phyloP scores from a whole-genome alignment of 169 alveolate genomes.

The Cryptosporidium baileyi region DNA sequence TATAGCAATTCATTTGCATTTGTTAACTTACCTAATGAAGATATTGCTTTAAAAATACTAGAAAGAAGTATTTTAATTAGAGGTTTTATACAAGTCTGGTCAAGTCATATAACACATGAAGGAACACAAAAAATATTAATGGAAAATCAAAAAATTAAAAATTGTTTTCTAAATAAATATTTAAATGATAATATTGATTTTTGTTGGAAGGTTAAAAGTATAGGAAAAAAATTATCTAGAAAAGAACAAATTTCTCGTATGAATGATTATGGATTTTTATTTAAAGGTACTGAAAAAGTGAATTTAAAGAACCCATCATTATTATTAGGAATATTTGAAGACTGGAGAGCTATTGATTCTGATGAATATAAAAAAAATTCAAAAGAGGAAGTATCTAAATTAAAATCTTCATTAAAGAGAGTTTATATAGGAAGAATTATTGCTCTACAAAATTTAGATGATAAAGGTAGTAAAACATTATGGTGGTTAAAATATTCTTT shows the following conservation, averaged over 20 bases:
- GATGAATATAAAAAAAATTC: constrained; percentile 19
- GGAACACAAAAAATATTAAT: constrained; percentile 23
- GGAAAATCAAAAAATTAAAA: constrained; percentile 46
- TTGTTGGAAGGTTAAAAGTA: constrained; percentile 71
- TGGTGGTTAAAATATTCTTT: constrained; percentile 90
- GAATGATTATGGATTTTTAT: constrained; percentile 56
- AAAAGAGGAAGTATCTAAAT: constrained; percentile 9
- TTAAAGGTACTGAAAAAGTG: constrained; percentile 39
- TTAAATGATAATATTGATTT: constrained; percentile 71
- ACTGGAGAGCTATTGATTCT: constrained; percentile 61
- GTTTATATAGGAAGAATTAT: constrained; percentile 57
- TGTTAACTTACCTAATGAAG: constrained; percentile 64
- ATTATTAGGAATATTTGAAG: constrained; percentile 33
- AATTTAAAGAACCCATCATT: constrained; percentile 13
- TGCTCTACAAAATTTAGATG: not conserved
- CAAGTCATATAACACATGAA: constrained; percentile 72
- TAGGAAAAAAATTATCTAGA: constrained; percentile 69
- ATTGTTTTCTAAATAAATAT: constrained; percentile 53
- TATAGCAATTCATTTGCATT: constrained; percentile 68
- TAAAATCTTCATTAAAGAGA: not conserved
- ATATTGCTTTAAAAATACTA: constrained; percentile 66
- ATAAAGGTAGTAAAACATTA: not conserved
- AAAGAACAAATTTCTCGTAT: constrained; percentile 54
- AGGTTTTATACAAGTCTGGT: constrained; percentile 76
- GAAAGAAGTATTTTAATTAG: constrained; percentile 73